A percentile compares a stretch with the other conserved stretches of the same genome.
Conservation (phyloP, 2,329 filamentous ascomycete species). For the Claviceps pusilla region DNA sequence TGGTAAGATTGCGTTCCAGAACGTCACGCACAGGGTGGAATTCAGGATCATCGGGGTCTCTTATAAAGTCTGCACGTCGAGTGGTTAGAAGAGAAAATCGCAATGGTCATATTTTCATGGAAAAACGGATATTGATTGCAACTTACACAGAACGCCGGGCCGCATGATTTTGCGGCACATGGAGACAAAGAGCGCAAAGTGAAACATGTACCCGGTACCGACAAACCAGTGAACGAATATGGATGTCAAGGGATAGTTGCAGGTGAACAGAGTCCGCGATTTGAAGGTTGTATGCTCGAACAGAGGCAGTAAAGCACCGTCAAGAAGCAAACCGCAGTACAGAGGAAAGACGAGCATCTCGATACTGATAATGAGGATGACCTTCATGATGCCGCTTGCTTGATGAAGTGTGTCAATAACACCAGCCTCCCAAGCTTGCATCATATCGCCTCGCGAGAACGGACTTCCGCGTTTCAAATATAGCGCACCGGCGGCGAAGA, state of each 20-base stretch:
- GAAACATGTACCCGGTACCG: constrained; percentile 98
- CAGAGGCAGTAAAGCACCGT: constrained; percentile 73
- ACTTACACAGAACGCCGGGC: constrained; percentile 75
- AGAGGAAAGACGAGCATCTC: constrained; percentile 97
- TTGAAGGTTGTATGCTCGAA: constrained; percentile 69
- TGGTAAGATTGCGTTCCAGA: constrained; percentile 78
- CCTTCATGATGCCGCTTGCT: constrained; percentile 92
- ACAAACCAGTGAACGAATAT: constrained; percentile 98
- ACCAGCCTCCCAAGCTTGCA: constrained; percentile 56
- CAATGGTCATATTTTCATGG: background rate
- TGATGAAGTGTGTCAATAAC: constrained; percentile 76
- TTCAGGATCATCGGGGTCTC: constrained; percentile 93
- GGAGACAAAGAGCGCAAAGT: constrained; percentile 94
- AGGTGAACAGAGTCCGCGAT: constrained; percentile 64
- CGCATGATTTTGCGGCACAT: constrained; percentile 99
- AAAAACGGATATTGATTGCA: constrained; percentile 8
- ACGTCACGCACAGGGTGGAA: constrained; percentile 97
- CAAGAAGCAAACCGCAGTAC: constrained; percentile 84
- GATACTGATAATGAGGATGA: constrained; percentile 95
- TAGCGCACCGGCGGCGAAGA: constrained; percentile 58
- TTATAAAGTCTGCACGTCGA: constrained; percentile 61
- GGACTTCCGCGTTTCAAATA: constrained; percentile 64
- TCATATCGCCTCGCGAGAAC: constrained; percentile 42
- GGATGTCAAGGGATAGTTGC: constrained; percentile 69
- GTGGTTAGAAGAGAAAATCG: background rate